These are phyloP conservation scores for Cochlearia excelsa DNA, from an alignment of 345 rosid genomes.

Conservation along the genomic window DNA sequence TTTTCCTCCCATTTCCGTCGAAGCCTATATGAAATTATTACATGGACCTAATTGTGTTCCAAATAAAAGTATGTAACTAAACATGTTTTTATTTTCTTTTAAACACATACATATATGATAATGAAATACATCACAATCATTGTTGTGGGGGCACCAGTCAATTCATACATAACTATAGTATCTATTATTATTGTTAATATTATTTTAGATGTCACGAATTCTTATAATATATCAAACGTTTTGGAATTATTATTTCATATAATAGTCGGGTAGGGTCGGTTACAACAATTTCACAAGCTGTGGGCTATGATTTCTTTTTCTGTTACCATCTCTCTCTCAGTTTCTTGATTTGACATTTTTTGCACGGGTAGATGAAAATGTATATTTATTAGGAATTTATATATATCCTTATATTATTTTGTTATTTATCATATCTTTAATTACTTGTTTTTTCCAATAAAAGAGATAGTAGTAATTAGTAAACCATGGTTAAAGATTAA, in stretches of 20 bases:
- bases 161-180: slow-evolving; percentile 35
- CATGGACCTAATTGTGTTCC: slow-evolving; percentile 18
- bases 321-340: slow-evolving; percentile 26
- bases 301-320: slow-evolving; percentile 34
- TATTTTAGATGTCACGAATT: slow-evolving; percentile 21
- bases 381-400: neutral
- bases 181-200: slow-evolving; percentile 21
- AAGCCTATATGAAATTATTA: slow-evolving; percentile 15
- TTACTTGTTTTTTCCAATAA: slow-evolving; percentile 21
- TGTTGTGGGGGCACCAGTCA: slow-evolving; percentile 43
- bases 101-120: slow-evolving; percentile 18
- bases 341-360: slow-evolving; percentile 33
- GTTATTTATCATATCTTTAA: neutral
- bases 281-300: slow-evolving; percentile 31
- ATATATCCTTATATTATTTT: slow-evolving; percentile 10
- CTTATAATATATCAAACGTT: slow-evolving; percentile 21
- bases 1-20: slow-evolving; percentile 10
- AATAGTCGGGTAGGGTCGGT: slow-evolving; percentile 52
- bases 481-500: slow-evolving; percentile 29
- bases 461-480: slow-evolving; percentile 20
- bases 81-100: slow-evolving; percentile 15
- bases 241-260: slow-evolving; percentile 18
- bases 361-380: slow-evolving; percentile 25
- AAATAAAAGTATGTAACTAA: slow-evolving; percentile 17
- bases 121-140: slow-evolving; percentile 38